Percentiles rank a stretch among this genome's conserved stretches.
These are phyloP conservation scores for Ogataea glucozyma DNA, from an alignment of 805 yeast genomes.

Conservation along the genomic window DNA sequence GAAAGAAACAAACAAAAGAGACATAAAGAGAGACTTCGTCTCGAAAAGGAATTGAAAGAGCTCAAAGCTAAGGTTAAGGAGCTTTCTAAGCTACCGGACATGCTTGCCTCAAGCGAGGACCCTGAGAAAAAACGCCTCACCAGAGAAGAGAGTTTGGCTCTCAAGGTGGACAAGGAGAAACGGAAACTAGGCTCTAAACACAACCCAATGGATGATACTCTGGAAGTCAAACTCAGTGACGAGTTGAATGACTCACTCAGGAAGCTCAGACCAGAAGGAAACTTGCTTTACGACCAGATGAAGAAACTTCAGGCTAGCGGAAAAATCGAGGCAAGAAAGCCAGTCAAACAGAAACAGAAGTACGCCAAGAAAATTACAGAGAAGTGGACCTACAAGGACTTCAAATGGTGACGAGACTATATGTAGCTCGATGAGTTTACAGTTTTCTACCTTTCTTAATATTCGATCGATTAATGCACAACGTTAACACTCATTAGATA, in stretches of 20 bases:
- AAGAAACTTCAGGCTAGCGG: constrained; percentile 81
- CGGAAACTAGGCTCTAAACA: constrained; percentile 45
- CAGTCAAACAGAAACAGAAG: constrained; percentile 62
- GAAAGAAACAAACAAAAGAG: constrained; percentile 72
- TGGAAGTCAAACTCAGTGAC: constrained; percentile 81
- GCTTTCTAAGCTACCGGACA: constrained; percentile 51
- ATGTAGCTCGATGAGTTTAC: too few species aligned
- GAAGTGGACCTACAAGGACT: constrained; percentile 92
- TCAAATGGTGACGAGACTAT: constrained; percentile 59
- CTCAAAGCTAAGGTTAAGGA: constrained; percentile 63
- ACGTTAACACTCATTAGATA: too few species aligned
- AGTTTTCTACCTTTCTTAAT: not conserved
- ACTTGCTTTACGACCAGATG: constrained; percentile 78
- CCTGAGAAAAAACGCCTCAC: constrained; percentile 11
- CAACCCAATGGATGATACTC: constrained; percentile 42
- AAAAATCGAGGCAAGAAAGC: constrained; percentile 80
- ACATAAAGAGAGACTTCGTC: constrained; percentile 56
- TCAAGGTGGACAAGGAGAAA: constrained; percentile 33
- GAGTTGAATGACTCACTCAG: constrained; percentile 86
- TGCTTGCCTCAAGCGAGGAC: constrained; percentile 35
- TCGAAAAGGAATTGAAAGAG: constrained; percentile 54
- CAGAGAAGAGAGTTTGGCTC: constrained; percentile 22
- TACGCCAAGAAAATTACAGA: constrained; percentile 78
- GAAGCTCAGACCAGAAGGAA: constrained; percentile 87
- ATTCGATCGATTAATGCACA: not conserved